Percentiles rank a stretch among this genome's conserved stretches.
These are phyloP conservation scores for Aspergillus wentii DNA, from an alignment of 495 filamentous ascomycete species.

Conservation along the genomic window DNA sequence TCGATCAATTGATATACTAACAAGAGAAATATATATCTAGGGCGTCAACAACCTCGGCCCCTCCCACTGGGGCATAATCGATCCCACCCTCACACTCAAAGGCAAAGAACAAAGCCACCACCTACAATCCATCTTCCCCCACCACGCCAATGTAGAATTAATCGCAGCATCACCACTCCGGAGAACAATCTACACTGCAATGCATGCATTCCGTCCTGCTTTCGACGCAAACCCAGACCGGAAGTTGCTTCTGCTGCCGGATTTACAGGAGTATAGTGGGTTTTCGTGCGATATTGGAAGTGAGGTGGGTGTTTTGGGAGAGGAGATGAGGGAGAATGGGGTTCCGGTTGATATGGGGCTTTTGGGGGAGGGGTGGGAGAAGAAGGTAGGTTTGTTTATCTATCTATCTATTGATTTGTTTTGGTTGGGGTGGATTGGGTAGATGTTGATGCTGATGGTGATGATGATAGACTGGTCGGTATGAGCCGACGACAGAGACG, in stretches of 20 bases:
- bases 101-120: background rate
- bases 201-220: background rate
- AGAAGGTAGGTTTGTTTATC: background rate
- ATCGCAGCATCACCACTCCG: background rate
- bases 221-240: background rate
- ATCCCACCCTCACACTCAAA: background rate
- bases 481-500: constrained; percentile 2
- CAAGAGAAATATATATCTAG: background rate
- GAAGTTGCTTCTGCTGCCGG: background rate
- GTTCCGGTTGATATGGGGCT: background rate
- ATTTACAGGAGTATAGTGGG: background rate
- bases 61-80: background rate
- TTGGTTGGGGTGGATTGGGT: background rate
- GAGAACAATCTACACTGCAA: background rate
- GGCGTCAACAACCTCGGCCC: background rate
- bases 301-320: background rate
- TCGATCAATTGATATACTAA: background rate
- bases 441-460: background rate
- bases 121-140: background rate
- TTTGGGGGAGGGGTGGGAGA: background rate
- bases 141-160: background rate
- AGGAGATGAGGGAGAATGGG: background rate
- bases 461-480: constrained; percentile 4
- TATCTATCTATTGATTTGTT: background rate
- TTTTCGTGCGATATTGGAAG: background rate